Percentiles rank a stretch among this genome's conserved stretches.
phyloP scores from a whole-genome alignment of 768 basidiomycete genomes.

The Hirschioporus abietinus region DNA sequence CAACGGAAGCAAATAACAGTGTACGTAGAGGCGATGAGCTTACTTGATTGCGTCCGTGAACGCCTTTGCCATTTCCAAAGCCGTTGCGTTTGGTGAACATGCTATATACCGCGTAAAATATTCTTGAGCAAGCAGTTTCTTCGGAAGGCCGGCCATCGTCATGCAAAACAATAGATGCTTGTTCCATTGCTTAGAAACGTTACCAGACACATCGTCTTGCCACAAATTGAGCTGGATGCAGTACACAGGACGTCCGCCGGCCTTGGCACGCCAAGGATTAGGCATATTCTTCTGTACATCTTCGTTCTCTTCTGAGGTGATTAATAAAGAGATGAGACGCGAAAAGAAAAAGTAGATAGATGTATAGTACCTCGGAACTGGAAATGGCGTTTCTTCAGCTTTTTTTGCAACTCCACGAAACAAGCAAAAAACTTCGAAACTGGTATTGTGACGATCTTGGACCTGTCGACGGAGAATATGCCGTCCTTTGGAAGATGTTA shows the following conservation, averaged over 20 bases:
- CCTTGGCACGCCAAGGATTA: conserved; percentile 12
- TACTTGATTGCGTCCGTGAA: conserved; percentile 18
- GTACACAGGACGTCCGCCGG: conserved; percentile 13
- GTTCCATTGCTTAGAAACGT: conserved; percentile 26
- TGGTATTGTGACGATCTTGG: no score
- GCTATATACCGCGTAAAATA: conserved; percentile 20
- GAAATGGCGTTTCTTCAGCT: no score
- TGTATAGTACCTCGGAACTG: no score
- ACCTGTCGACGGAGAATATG: no score
- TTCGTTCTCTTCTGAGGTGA: background rate
- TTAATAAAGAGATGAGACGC: no score
- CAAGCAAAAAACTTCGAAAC: no score
- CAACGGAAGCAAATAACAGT: background rate
- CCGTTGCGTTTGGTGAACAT: conserved; percentile 20
- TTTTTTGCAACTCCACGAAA: no score
- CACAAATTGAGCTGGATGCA: conserved; percentile 18
- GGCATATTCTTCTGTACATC: background rate
- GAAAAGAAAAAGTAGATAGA: background rate
- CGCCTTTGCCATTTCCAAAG: conserved; percentile 21
- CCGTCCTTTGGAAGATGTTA: no score
- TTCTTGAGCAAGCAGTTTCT: conserved; percentile 4
- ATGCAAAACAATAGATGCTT: conserved; percentile 24
- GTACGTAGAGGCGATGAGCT: conserved; percentile 4
- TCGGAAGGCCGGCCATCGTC: conserved; percentile 20
- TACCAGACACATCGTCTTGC: conserved; percentile 25